Conservation (phyloP, 169 alveolate species). For the Theileria orientalis region DNA sequence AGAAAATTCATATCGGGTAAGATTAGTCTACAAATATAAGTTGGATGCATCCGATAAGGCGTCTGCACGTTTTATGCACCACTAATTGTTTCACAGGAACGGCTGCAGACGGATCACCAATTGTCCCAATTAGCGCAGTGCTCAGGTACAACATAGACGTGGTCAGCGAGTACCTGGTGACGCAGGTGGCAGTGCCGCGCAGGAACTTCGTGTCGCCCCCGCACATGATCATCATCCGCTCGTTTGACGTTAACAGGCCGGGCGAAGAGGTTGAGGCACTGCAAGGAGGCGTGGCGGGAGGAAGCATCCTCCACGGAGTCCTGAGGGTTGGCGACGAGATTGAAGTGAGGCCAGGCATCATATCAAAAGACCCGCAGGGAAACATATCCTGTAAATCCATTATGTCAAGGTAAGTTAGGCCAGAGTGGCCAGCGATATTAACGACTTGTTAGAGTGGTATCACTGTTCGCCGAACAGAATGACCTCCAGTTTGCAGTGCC, state of each 20-base stretch:
- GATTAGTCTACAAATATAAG: not conserved
- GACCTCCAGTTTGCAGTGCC: slow-evolving; percentile 97
- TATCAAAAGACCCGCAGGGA: slow-evolving; percentile 86
- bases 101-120: slow-evolving; percentile 97
- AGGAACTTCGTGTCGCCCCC: slow-evolving; percentile 98
- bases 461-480: slow-evolving; percentile 97
- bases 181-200: slow-evolving; percentile 94
- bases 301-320: slow-evolving; percentile 96
- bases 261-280: slow-evolving; percentile 95
- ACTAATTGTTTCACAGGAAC: slow-evolving; percentile 75
- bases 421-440: not conserved
- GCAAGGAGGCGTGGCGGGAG: slow-evolving; percentile 99
- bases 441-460: slow-evolving; percentile 72
- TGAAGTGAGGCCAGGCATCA: slow-evolving; percentile 97
- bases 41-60: too few relatives aligned
- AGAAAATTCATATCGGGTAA: slow-evolving; percentile 82
- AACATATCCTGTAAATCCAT: slow-evolving; percentile 88
- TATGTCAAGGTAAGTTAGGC: slow-evolving; percentile 40
- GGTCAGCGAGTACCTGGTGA: slow-evolving; percentile 90
- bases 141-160: slow-evolving; percentile 95
- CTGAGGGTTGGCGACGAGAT: slow-evolving; percentile 95
- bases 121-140: slow-evolving; percentile 95
- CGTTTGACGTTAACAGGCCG: slow-evolving; percentile 98
- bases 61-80: too few relatives aligned
- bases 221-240: slow-evolving; percentile 95